phyloP scores from a whole-genome alignment of 192 early-diverging fungal species.

The Haplosporangium gracile region DNA sequence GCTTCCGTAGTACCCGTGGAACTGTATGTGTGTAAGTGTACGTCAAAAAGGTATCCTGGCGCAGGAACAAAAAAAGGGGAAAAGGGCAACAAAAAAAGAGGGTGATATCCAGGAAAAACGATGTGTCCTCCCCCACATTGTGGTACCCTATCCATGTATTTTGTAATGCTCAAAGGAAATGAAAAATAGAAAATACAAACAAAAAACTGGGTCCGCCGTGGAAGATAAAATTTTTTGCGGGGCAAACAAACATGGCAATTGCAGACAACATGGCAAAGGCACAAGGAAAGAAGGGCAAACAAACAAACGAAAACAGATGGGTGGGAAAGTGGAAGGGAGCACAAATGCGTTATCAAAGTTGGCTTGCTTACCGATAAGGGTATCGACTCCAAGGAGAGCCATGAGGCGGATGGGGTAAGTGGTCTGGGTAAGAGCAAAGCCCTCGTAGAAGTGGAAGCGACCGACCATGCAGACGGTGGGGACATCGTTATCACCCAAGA shows the following conservation, averaged over 20 bases:
- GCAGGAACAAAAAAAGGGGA: neutral
- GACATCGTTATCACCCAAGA: conserved; percentile 71
- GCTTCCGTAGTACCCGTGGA: neutral
- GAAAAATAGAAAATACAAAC: conserved; percentile 1
- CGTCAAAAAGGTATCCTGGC: neutral
- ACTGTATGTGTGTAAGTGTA: neutral
- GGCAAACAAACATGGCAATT: neutral
- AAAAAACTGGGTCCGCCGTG: conserved; percentile 10
- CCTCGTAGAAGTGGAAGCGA: conserved; percentile 94
- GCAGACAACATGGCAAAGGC: neutral
- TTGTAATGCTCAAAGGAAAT: neutral
- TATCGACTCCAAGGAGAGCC: conserved; percentile 82
- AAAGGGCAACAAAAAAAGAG: neutral
- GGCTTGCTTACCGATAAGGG: conserved; percentile 68
- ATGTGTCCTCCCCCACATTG: neutral
- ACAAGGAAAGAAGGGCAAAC: neutral
- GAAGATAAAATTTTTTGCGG: conserved; percentile 6
- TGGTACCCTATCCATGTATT: conserved; percentile 3
- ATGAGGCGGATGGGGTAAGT: conserved; percentile 92
- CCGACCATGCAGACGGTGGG: conserved; percentile 89
- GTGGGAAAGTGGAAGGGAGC: neutral
- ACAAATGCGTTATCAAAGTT: neutral
- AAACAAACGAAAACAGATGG: neutral
- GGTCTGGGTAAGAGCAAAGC: conserved; percentile 81
- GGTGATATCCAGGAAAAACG: neutral